These are phyloP conservation scores for Psilocybe cyanescens DNA, from an alignment of 768 basidiomycete species.

Conservation along the genomic window DNA sequence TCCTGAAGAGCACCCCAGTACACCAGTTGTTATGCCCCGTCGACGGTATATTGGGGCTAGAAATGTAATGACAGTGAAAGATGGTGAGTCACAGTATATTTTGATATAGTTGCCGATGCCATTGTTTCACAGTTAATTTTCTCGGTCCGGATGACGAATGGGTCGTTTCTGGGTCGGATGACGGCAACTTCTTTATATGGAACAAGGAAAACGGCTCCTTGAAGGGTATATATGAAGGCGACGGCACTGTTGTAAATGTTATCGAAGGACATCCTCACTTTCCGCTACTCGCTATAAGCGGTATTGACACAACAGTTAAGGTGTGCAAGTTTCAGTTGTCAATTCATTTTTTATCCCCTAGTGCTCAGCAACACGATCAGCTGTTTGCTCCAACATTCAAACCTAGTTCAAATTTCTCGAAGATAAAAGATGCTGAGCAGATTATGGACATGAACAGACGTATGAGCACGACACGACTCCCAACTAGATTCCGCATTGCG, in stretches of 20 bases:
- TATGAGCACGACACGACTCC: conserved; percentile 31
- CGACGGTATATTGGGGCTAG: conserved; percentile 68
- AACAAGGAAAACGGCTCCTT: conserved; percentile 65
- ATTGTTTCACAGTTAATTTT: conserved; percentile 67
- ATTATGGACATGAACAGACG: conserved; percentile 64
- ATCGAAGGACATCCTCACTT: conserved; percentile 83
- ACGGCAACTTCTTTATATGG: conserved; percentile 90
- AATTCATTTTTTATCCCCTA: background rate
- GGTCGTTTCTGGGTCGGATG: conserved; percentile 84
- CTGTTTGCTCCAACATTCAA: conserved; percentile 64
- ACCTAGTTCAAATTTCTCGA: conserved; percentile 52
- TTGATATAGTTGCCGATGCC: background rate
- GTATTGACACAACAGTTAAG: conserved; percentile 87
- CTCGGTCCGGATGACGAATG: conserved; percentile 79
- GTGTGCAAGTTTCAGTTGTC: conserved; percentile 35
- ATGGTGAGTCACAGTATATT: conserved; percentile 49
- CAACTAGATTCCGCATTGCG: conserved; percentile 24
- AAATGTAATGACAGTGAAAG: conserved; percentile 86
- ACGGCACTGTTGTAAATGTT: conserved; percentile 81
- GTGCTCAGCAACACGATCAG: conserved; percentile 33
- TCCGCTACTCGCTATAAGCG: conserved; percentile 84
- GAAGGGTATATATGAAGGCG: conserved; percentile 84
- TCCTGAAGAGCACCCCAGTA: background rate
- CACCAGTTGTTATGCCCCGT: conserved; percentile 44
- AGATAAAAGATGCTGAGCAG: conserved; percentile 48